Percentiles rank a stretch among this genome's conserved stretches.
Conservation (phyloP, 129 eudicot genomes). For the Lactuca sativa region DNA sequence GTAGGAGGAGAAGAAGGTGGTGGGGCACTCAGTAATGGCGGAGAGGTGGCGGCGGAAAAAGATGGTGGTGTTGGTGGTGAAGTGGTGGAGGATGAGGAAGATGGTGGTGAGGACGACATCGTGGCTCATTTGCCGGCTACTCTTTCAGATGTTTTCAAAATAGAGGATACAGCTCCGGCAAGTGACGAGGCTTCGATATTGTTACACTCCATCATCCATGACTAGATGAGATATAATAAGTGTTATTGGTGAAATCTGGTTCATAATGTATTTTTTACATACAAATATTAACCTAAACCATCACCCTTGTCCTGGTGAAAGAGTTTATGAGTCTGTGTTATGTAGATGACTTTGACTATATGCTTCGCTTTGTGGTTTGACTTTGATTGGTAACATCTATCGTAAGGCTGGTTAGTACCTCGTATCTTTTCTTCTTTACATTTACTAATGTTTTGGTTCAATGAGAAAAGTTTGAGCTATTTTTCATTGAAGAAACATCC, state of each 20-base stretch:
- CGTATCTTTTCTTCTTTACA: no score
- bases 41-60: conserved; percentile 9
- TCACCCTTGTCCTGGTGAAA: background rate
- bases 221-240: conserved; percentile 26
- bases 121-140: conserved; percentile 48
- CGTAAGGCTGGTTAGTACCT: no score
- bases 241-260: background rate
- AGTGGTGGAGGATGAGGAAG: conserved; percentile 3
- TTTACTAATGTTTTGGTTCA: background rate
- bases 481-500: no score
- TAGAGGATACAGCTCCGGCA: conserved; percentile 62
- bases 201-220: conserved; percentile 78
- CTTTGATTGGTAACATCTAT: background rate
- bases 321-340: background rate
- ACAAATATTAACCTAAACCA: background rate
- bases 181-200: conserved; percentile 73
- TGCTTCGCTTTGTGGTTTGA: background rate
- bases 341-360: background rate
- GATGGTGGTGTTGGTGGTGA: conserved; percentile 18
- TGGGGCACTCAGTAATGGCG: conserved; percentile 25
- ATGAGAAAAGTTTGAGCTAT: background rate
- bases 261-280: background rate
- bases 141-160: conserved; percentile 36
- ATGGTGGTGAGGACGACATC: conserved; percentile 26
- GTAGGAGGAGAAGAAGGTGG: conserved; percentile 5